Base-by-base conservation (phyloP, 2,329 filamentous ascomycete genomes). In the Apiospora koreana region DNA sequence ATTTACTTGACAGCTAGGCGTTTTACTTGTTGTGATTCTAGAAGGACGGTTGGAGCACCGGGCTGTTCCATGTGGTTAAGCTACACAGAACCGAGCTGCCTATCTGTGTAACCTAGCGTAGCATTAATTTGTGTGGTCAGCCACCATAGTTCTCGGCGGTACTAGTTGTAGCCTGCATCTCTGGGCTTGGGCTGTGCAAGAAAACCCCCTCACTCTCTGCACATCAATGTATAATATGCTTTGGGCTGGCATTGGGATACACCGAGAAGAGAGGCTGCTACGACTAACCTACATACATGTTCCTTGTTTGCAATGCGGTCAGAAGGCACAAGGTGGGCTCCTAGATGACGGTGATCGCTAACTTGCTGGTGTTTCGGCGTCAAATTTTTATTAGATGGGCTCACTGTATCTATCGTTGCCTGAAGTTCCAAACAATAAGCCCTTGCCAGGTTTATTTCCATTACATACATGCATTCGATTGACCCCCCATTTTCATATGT, bases 121-220 rank as follows among this genome's bases (percentile, higher is more conserved):
- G 50, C 38, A 62, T 28, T 62, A 62, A 62, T 62, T 62, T 62
- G 54, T 62, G 54, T 62, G 54, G 31, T 62, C 54, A 38, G 54
- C 54, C 54, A 62, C 54, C 54, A 21, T 16, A 62, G 28, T 62
- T 62, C 54, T 62, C 54, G 54, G 54, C 54, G 28, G 31, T 62
- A 62, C 31, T 62, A 12, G n/a, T 18, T 38, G 54, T 62, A 38
- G 54, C 54, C 54, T 62, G 54, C 54, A 38, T n/a, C 21, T 23
- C 21, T 62, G 28, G 54, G 54, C 21, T 62, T 62, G 54, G 54
- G 54, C 54, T 14, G 54, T 62, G 54, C 54, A 35, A 31, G 31
- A 38, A 62, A n/a, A 62, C 31, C 54, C 54, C 54, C 54, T 62
- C 54, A 62, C 10, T 38, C 18, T 10, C n/a, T n/a, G n/a, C n/a